Conservation (phyloP, 768 basidiomycete species). For the Suillus fuscotomentosus region DNA sequence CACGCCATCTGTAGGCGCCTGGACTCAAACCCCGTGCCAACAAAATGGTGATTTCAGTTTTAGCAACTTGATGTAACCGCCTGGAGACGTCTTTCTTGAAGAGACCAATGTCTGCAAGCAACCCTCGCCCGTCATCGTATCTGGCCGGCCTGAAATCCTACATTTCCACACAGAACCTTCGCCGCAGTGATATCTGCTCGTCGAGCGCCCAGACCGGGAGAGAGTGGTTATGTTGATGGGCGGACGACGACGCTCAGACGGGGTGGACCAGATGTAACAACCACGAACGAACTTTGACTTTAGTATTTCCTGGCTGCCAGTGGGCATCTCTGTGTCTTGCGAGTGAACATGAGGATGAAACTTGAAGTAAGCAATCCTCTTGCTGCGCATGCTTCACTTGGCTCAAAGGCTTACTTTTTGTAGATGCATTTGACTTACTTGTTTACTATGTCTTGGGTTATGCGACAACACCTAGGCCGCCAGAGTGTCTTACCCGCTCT, state of each 20-base stretch:
- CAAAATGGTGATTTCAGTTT: background rate
- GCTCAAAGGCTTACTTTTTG: background rate
- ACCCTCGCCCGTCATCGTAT: constrained; percentile 33
- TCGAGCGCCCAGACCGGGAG: constrained; percentile 15
- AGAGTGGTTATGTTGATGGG: constrained; percentile 21
- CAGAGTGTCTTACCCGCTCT: constrained; percentile 64
- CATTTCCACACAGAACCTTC: constrained; percentile 43
- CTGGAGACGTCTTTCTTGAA: constrained; percentile 5
- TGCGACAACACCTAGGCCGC: constrained; percentile 57
- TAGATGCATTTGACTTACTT: constrained; percentile 66
- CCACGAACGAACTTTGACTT: background rate
- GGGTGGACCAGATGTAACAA: constrained; percentile 20
- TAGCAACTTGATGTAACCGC: background rate
- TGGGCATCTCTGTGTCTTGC: constrained; percentile 66
- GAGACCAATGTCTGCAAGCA: constrained; percentile 13
- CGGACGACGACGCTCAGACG: constrained; percentile 32
- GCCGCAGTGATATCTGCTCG: constrained; percentile 22
- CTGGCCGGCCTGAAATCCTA: constrained; percentile 47
- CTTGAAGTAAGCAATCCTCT: constrained; percentile 13
- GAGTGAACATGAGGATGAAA: constrained; percentile 23
- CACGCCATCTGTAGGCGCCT: background rate
- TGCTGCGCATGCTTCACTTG: background rate
- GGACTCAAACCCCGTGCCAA: too few relatives aligned
- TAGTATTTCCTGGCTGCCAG: constrained; percentile 55
- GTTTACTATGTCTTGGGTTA: constrained; percentile 72